Base-by-base conservation (phyloP, 176 grass and related monocot genomes). In the Musa itinerans region DNA sequence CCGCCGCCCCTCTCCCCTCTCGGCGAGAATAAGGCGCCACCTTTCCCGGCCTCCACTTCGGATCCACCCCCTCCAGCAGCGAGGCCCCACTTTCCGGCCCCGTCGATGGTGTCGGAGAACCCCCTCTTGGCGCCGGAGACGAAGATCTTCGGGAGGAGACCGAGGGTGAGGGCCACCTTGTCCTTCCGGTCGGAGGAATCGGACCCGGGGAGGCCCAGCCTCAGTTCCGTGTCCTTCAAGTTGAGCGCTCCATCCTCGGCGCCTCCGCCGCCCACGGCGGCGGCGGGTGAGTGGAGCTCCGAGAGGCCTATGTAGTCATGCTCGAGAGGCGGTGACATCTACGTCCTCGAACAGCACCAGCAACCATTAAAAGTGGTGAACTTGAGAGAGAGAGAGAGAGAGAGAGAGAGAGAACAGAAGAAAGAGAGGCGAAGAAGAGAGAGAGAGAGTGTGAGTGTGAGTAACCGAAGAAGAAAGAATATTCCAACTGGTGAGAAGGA, bases 221-320 rank as follows among this genome's bases (percentile, higher is more conserved):
- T 85, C 59, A 98, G 94, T 82, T 98, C 94, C 50, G 94, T 93
- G 26, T 92, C 94, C 69, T 85, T 89, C 10, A 98, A 86, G 76
- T 96, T 70, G 16, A 70, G 68, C 2, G 34, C 43, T 17, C 68
- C 74, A 66, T 55, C 73, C 63, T 54, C 63, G 76, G 59, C 66
- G 0, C 57, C 57, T 15, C 57, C 77, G 59, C 10, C 77, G 71
- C 54, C 77, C 65, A 80, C 22, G 21, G 54, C 56, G 17, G 1
- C 67, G 52, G 20, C 74, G 12, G 78, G 52, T 12, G 64, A 20
- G 48, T n/a, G 34, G 64, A 81, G 68, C 81, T 79, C 81, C 69
- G 86, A 89, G 81, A 92, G 82, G 82, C 90, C 90, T 89, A 92
- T 89, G 88, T 95, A 90, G 82, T 91, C 88, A 82, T 91, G 90